Evolutionary conservation across 2,329 filamentous ascomycete species (phyloP).

Genomic region (Colletotrichum viniferum): DNA sequence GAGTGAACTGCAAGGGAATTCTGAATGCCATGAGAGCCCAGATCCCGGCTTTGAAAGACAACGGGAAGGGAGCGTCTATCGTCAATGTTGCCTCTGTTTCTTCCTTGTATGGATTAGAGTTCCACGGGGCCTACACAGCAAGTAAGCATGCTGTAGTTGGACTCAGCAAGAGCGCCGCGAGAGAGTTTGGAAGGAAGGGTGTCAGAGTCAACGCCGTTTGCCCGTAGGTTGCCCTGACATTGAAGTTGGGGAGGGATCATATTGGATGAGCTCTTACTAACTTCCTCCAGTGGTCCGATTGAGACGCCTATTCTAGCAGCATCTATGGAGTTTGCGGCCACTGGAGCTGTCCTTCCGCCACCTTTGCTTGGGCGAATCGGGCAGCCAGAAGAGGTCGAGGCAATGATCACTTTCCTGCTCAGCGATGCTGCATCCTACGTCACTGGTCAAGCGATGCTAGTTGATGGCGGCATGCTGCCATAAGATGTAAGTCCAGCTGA

Average conservation of each 20-base stretch:
- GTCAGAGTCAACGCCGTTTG: constrained; percentile 30
- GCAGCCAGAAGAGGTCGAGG: constrained; percentile 29
- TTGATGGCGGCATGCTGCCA: constrained; percentile 27
- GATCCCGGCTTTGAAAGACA: constrained; percentile 41
- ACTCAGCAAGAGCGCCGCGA: constrained; percentile 32
- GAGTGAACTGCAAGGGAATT: constrained; percentile 50
- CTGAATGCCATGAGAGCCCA: constrained; percentile 57
- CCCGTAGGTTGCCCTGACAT: constrained; percentile 24
- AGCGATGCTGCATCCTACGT: constrained; percentile 32
- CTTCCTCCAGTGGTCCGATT: neutral
- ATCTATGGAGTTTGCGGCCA: constrained; percentile 2
- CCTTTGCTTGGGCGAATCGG: constrained; percentile 26
- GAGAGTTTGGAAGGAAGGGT: constrained; percentile 27
- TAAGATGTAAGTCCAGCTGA: neutral
- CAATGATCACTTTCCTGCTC: constrained; percentile 30
- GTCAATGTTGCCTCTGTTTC: constrained; percentile 49
- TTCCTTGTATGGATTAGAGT: constrained; percentile 39
- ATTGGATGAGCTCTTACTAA: neutral
- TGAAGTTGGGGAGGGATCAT: fast-evolving
- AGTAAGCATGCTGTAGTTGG: constrained; percentile 37
- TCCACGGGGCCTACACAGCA: constrained; percentile 32
- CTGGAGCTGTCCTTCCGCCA: neutral
- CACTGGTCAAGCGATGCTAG: constrained; percentile 27
- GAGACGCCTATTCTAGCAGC: constrained; percentile 14
- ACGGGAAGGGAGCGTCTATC: constrained; percentile 39